These are phyloP conservation scores for Ricinus communis DNA, from an alignment of 345 rosid genomes.

Conservation along the genomic window DNA sequence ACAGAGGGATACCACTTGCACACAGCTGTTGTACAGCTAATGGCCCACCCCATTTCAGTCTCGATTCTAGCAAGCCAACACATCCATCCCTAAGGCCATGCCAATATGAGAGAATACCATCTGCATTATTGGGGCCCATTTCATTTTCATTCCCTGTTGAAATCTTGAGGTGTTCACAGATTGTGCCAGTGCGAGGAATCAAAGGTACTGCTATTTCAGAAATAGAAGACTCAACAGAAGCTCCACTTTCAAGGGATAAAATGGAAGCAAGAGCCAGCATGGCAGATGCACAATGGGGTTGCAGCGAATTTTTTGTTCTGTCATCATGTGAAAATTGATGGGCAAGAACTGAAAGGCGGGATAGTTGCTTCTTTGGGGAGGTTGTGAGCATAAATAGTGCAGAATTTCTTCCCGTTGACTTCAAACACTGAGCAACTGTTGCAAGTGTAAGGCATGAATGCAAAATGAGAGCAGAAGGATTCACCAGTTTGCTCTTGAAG, in stretches of 20 bases:
- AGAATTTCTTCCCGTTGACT: conserved; percentile 81
- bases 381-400: conserved; percentile 84
- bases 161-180: conserved; percentile 70
- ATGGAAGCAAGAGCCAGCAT: conserved; percentile 95
- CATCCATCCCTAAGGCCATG: conserved; percentile 91
- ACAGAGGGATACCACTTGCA: conserved; percentile 79
- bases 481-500: conserved; percentile 54
- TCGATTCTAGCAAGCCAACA: conserved; percentile 82
- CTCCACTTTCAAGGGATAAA: conserved; percentile 80
- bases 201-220: conserved; percentile 75
- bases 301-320: conserved; percentile 51
- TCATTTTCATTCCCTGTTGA: conserved; percentile 44
- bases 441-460: conserved; percentile 74
- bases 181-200: conserved; percentile 82
- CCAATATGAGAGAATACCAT: conserved; percentile 62
- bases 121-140: conserved; percentile 24
- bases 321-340: conserved; percentile 67
- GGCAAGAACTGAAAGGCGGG: conserved; percentile 78
- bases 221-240: conserved; percentile 72
- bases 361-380: conserved; percentile 75
- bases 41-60: conserved; percentile 82
- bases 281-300: conserved; percentile 74
- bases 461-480: conserved; percentile 50
- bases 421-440: conserved; percentile 80
- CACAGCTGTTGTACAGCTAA: conserved; percentile 77